Evolutionary conservation across 2,329 filamentous ascomycete species (phyloP), one percentile per base, ranked within the genome.

Genomic region (Diplodia scrobiculata): DNA sequence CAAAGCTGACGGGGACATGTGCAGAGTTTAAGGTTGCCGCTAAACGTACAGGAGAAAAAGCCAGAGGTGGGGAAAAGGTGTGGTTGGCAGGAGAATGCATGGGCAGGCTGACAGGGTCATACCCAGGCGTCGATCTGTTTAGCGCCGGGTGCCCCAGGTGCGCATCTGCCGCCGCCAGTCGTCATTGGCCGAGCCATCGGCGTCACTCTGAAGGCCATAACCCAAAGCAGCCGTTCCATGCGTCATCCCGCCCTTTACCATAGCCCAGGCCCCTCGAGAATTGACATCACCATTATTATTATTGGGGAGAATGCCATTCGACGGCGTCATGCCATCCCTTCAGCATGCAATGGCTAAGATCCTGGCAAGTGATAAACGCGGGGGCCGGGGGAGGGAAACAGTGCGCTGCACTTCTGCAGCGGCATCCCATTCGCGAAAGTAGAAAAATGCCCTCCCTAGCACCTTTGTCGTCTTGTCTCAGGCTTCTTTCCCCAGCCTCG

Each of bases 281-380:
- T 54, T 54, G 52, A 54, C 52, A 54, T 54, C 52, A 54, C 52
- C 29, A 25, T 21, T 21, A 21, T 21, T 21, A 21, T 21, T 21
- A 21, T 19, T 19, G 36, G 2, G 52, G 11, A 17, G 19, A 19
- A 19, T 34, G 17, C 32, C 52, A 45, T 45, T 45, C n/a, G n/a
- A 19, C 27, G 10, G 52, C 52, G 52, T 54, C 52, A 54, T 54
- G 52, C 32, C 13, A 34, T 25, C 41, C 7, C 10, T 45, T 34
- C 19, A 9, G n/a, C 52, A 36, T 25, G n/a, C 52, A 11, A 11
- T 3, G 9, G 14, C 13, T 36, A 9, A 6, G 14, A 54, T 21
- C 29, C 52, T n/a, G 52, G 32, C n/a, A 36, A 34, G 19, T 25
- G 48, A 54, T 36, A 45, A 45, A 45, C 41, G 9, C 21, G n/a